A percentile compares a stretch with the other conserved stretches of the same genome.
Evolutionary conservation across 192 early-diverging fungal species (phyloP).

Genomic region (Umbelopsis vinacea): DNA sequence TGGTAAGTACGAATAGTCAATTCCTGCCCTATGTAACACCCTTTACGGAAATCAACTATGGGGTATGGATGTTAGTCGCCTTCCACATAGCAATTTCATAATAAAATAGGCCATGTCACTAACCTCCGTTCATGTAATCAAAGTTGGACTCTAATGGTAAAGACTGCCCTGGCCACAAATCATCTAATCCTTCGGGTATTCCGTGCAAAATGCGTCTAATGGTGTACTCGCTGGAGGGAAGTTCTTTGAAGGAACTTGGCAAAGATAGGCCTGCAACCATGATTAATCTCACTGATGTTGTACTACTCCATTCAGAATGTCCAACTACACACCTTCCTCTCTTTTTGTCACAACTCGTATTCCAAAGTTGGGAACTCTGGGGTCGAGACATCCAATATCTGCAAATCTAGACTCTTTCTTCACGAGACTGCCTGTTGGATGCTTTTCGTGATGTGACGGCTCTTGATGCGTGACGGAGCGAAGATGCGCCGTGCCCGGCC

Average conservation of each 20-base stretch:
- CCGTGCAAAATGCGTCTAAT: conserved; percentile 84
- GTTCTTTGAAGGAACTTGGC: conserved; percentile 56
- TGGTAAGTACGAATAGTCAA: conserved; percentile 97
- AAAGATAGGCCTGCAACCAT: conserved; percentile 35
- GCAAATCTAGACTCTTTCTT: conserved; percentile 36
- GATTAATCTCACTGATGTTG: too few species aligned
- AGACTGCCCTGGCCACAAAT: conserved; percentile 69
- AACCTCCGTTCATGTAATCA: conserved; percentile 90
- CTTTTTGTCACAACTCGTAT: conserved; percentile 25
- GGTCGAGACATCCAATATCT: conserved; percentile 47
- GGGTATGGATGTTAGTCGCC: background rate
- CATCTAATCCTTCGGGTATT: conserved; percentile 87
- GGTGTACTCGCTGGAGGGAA: conserved; percentile 63
- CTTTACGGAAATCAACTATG: conserved; percentile 94
- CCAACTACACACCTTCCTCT: background rate
- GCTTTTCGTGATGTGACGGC: conserved; percentile 26
- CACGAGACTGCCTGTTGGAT: conserved; percentile 44
- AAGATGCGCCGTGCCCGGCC: conserved; percentile 42
- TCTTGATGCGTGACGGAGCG: conserved; percentile 33
- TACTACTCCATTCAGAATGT: background rate
- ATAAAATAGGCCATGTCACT: background rate
- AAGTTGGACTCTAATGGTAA: conserved; percentile 92
- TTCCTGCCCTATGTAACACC: conserved; percentile 98
- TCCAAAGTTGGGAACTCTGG: conserved; percentile 38
- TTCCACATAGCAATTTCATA: background rate